Percentiles rank a stretch among this genome's conserved stretches.
These are phyloP conservation scores for Tulasnella sp. DNA, from an alignment of 768 basidiomycete species.

Conservation along the genomic window DNA sequence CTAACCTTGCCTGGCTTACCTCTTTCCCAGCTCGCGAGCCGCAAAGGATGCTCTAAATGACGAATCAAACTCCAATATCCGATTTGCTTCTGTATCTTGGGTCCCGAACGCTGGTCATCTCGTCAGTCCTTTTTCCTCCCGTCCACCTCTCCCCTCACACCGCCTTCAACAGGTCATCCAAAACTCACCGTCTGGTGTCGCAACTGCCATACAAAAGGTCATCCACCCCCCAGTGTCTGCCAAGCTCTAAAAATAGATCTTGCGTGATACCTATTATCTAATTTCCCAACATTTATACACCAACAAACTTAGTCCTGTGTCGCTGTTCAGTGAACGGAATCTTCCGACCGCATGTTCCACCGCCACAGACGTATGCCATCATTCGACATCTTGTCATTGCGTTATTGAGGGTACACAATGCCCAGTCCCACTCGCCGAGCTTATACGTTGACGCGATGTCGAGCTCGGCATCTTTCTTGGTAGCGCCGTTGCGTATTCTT, in stretches of 20 bases:
- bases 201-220: not conserved
- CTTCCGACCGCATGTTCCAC: not conserved
- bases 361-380: too few species aligned
- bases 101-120: conserved; percentile 7
- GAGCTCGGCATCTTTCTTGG: too few species aligned
- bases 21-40: not conserved
- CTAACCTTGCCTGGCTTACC: not conserved
- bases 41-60: not conserved
- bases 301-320: not conserved
- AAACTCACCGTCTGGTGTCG: not conserved
- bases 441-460: too few species aligned
- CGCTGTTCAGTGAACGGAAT: not conserved
- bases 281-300: not conserved
- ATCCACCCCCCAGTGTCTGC: not conserved
- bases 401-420: too few species aligned
- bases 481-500: too few species aligned
- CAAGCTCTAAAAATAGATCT: not conserved
- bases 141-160: not conserved
- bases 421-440: too few species aligned
- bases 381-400: too few species aligned
- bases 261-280: not conserved
- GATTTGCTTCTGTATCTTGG: conserved; percentile 1
- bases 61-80: not conserved
- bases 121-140: not conserved
- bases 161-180: not conserved